These are phyloP conservation scores for Blastomyces parvus DNA, from an alignment of 2,329 filamentous ascomycete genomes.

Conservation along the genomic window DNA sequence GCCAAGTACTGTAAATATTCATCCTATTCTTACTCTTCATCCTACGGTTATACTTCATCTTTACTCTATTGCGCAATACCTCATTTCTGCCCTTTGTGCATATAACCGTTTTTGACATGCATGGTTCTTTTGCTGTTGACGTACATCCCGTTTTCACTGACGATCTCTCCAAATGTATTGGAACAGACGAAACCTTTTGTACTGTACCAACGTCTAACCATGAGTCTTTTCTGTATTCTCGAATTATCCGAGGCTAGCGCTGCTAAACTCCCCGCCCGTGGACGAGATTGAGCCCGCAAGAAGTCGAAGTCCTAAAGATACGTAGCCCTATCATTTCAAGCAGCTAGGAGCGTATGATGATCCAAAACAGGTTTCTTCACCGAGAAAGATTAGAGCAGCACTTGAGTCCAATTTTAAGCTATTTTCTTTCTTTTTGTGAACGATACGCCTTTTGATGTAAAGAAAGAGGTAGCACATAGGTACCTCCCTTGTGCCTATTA, in stretches of 20 bases:
- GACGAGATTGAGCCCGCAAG: no score
- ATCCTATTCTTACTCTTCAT: not conserved
- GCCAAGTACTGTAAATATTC: not conserved
- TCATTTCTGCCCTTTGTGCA: not conserved
- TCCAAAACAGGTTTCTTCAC: not conserved
- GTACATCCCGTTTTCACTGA: not conserved
- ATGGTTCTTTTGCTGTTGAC: not conserved
- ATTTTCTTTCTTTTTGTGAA: no score
- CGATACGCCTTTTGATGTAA: no score
- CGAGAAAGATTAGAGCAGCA: not conserved
- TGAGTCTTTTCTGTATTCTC: not conserved
- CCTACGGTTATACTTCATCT: not conserved
- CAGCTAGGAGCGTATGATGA: not conserved
- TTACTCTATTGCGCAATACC: not conserved
- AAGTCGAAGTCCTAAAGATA: not conserved
- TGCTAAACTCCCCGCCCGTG: no score
- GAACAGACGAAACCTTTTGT: not conserved
- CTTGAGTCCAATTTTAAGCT: no score
- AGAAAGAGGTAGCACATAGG: no score
- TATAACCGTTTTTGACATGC: not conserved
- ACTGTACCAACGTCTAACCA: not conserved
- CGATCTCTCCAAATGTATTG: not conserved
- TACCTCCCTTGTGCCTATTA: no score
- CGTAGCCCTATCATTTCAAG: not conserved
- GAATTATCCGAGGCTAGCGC: not conserved